A percentile compares a stretch with the other conserved stretches of the same genome.
Evolutionary conservation across 371 early-diverging fungal genomes (phyloP).

Genomic region (Mortierella sp.): DNA sequence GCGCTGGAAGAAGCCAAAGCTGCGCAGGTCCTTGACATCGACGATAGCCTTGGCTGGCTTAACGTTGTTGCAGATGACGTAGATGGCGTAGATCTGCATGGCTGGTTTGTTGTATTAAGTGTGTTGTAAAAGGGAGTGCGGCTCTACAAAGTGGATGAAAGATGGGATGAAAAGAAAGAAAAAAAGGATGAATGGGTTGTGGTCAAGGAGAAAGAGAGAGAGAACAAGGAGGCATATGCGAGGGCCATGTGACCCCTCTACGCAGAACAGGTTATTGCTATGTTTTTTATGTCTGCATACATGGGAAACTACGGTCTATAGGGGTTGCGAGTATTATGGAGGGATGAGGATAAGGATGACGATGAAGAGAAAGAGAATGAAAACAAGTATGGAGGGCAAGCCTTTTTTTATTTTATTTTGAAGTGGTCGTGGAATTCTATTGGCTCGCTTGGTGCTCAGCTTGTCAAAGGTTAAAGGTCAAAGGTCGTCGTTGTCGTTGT

Average conservation of each 20-base stretch:
- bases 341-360: neutral
- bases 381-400: constrained; percentile 11
- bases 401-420: neutral
- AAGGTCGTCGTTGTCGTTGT: neutral
- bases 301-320: no score
- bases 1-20: constrained; percentile 93
- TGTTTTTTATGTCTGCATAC: no score
- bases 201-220: neutral
- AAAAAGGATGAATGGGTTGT: neutral
- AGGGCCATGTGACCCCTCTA: no score
- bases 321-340: no score
- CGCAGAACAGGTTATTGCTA: no score
- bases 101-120: neutral
- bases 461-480: neutral
- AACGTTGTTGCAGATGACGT: constrained; percentile 63
- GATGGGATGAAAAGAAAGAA: neutral
- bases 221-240: neutral
- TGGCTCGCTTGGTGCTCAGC: neutral
- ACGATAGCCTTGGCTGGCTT: constrained; percentile 57
- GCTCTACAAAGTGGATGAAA: neutral
- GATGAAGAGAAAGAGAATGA: constrained; percentile 13
- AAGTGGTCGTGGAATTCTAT: neutral
- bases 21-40: constrained; percentile 74
- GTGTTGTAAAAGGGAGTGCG: neutral
- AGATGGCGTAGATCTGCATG: constrained; percentile 72